phyloP scores from a whole-genome alignment of 306 rosid genomes.

The Trifolium fragiferum region DNA sequence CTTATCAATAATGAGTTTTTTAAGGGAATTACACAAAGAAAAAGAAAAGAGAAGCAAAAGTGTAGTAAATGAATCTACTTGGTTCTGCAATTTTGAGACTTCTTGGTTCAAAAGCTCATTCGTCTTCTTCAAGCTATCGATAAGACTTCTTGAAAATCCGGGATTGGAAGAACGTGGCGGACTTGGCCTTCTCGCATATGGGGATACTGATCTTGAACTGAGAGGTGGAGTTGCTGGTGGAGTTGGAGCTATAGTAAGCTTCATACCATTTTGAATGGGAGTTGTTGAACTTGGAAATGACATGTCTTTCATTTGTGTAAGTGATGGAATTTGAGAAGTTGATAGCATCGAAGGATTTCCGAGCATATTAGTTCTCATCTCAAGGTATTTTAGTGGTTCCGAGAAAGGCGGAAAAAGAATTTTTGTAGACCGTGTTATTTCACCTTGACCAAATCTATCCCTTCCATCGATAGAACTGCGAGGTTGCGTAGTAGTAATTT shows the following conservation, averaged over 20 bases:
- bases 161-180: conserved; percentile 66
- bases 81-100: conserved; percentile 64
- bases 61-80: conserved; percentile 50
- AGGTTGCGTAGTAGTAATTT: conserved; percentile 44
- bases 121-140: conserved; percentile 76
- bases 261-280: conserved; percentile 64
- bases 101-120: conserved; percentile 73
- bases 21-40: background rate
- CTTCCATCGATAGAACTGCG: conserved; percentile 64
- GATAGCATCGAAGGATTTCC: conserved; percentile 55
- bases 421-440: conserved; percentile 64
- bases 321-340: conserved; percentile 71
- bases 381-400: conserved; percentile 70
- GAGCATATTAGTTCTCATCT: conserved; percentile 55
- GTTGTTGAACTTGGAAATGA: conserved; percentile 67
- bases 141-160: conserved; percentile 76
- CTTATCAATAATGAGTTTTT: conserved; percentile 22
- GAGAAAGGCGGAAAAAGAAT: conserved; percentile 64
- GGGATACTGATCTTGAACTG: conserved; percentile 63
- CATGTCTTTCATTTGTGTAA: conserved; percentile 70
- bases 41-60: background rate
- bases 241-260: conserved; percentile 45
- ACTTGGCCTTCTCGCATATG: conserved; percentile 73
- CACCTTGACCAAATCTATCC: conserved; percentile 65
- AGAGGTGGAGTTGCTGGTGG: conserved; percentile 53